Percentiles rank a stretch among this genome's conserved stretches.
Evolutionary conservation across 306 rosid genomes (phyloP).

Genomic region (Adenanthera pavonina): DNA sequence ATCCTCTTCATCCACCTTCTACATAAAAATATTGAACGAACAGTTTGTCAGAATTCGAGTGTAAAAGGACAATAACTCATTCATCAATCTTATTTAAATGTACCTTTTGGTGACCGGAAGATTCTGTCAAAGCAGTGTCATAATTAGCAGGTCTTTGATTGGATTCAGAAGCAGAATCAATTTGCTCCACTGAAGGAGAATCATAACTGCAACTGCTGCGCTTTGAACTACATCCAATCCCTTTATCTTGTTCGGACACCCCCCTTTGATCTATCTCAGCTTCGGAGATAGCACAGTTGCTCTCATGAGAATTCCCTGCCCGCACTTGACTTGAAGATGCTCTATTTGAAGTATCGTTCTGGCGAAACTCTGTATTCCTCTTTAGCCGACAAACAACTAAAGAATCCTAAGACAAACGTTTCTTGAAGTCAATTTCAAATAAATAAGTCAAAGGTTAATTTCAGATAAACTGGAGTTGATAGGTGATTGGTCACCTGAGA

Average conservation of each 20-base stretch:
- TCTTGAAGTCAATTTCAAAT: neutral
- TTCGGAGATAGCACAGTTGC: slow-evolving; percentile 53
- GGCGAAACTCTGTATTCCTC: slow-evolving; percentile 69
- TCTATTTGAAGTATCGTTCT: slow-evolving; percentile 52
- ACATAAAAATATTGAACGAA: neutral
- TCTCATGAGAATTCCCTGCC: slow-evolving; percentile 46
- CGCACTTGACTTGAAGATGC: slow-evolving; percentile 60
- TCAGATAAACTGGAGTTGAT: slow-evolving; percentile 14
- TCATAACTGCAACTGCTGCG: slow-evolving; percentile 61
- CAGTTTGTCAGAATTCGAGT: neutral
- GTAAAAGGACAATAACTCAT: neutral
- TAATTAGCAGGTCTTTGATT: slow-evolving; percentile 44
- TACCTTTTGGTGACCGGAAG: slow-evolving; percentile 57
- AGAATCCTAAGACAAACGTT: slow-evolving; percentile 59
- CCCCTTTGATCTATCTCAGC: slow-evolving; percentile 35
- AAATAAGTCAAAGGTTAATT: neutral
- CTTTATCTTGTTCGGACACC: slow-evolving; percentile 57
- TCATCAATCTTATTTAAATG: neutral
- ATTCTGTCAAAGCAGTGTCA: slow-evolving; percentile 51
- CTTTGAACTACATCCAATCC: slow-evolving; percentile 55
- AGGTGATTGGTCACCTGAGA: slow-evolving; percentile 58
- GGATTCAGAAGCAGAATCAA: slow-evolving; percentile 68
- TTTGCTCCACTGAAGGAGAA: slow-evolving; percentile 75
- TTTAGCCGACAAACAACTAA: slow-evolving; percentile 89
- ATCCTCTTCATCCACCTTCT: slow-evolving; percentile 76